Conservation (phyloP, 305 asterid genomes). For the Fraxinus paxiana region DNA sequence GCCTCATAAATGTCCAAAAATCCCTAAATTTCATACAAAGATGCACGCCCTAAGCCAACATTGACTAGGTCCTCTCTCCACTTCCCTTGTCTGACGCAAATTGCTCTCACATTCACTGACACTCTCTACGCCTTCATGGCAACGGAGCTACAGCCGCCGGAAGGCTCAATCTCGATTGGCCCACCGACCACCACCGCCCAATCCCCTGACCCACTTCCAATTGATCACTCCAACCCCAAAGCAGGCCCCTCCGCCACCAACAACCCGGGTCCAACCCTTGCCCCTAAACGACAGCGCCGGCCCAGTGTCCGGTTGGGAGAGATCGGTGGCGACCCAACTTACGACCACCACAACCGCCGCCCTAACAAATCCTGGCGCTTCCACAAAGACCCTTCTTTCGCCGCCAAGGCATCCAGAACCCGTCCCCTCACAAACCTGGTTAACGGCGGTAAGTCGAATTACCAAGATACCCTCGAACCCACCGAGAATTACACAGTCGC, state of each 20-base stretch:
- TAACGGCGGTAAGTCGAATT: constrained; percentile 44
- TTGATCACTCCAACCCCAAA: constrained; percentile 36
- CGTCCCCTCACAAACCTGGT: constrained; percentile 90
- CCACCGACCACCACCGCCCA: constrained; percentile 33
- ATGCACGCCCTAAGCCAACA: constrained; percentile 15
- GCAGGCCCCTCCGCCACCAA: constrained; percentile 27
- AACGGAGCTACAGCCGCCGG: constrained; percentile 58
- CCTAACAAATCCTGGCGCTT: constrained; percentile 64
- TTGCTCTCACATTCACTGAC: constrained; percentile 7
- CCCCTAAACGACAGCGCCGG: constrained; percentile 89
- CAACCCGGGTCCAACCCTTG: constrained; percentile 35
- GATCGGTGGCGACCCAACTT: constrained; percentile 81
- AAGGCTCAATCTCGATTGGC: constrained; percentile 37
- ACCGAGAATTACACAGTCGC: constrained; percentile 33
- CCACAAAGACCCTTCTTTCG: constrained; percentile 80
- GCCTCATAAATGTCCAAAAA: background rate
- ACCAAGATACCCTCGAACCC: constrained; percentile 37
- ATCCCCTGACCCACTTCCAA: constrained; percentile 44
- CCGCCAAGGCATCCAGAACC: constrained; percentile 71
- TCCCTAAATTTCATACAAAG: background rate
- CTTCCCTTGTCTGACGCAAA: constrained; percentile 35
- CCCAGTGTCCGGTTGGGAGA: constrained; percentile 97
- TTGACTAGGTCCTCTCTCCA: constrained; percentile 26
- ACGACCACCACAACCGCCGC: constrained; percentile 63
- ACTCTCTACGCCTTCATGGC: constrained; percentile 44